A percentile compares a stretch with the other conserved stretches of the same genome.
Evolutionary conservation across 2,329 filamentous ascomycete genomes (phyloP).

Genomic region (Chrysoporthe cubensis): DNA sequence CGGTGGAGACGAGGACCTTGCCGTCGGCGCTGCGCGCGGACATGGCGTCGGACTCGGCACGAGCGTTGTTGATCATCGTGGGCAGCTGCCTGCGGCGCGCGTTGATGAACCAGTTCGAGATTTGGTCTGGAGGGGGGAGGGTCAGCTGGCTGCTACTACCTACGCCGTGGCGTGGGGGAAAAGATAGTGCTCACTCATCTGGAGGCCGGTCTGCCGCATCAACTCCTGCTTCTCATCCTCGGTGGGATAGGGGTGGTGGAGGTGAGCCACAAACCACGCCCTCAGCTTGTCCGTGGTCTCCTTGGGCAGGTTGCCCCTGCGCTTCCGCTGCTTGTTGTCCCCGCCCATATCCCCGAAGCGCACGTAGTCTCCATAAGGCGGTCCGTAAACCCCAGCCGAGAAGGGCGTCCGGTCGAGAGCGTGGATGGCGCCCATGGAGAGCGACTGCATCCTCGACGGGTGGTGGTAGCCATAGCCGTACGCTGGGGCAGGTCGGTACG

Average conservation of each 20-base stretch:
- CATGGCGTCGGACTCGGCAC: conserved; percentile 55
- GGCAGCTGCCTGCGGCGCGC: conserved; percentile 69
- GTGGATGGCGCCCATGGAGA: conserved; percentile 49
- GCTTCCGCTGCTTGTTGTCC: conserved; percentile 60
- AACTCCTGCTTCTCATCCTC: conserved; percentile 87
- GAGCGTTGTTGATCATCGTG: conserved; percentile 60
- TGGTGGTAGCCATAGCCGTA: conserved; percentile 49
- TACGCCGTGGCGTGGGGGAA: conserved; percentile 8
- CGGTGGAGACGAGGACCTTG: conserved; percentile 45
- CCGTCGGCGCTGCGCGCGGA: conserved; percentile 40
- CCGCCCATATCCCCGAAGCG: conserved; percentile 46
- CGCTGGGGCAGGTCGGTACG: conserved; percentile 39
- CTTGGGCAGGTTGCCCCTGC: conserved; percentile 88
- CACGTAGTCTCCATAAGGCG: conserved; percentile 48
- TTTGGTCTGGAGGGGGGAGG: conserved; percentile 56
- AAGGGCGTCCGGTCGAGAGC: conserved; percentile 50
- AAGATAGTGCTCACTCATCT: conserved; percentile 67
- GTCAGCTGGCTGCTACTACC: conserved; percentile 15
- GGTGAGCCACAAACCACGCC: conserved; percentile 77
- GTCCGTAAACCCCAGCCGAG: conserved; percentile 45
- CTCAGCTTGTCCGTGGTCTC: conserved; percentile 82
- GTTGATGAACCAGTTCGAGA: conserved; percentile 84
- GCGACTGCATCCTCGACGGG: conserved; percentile 49
- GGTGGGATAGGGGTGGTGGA: conserved; percentile 82
- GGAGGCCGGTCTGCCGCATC: conserved; percentile 74